Percentiles rank a stretch among this genome's conserved stretches.
Conservation (phyloP, 441 rosid genomes). For the Croton setiger region DNA sequence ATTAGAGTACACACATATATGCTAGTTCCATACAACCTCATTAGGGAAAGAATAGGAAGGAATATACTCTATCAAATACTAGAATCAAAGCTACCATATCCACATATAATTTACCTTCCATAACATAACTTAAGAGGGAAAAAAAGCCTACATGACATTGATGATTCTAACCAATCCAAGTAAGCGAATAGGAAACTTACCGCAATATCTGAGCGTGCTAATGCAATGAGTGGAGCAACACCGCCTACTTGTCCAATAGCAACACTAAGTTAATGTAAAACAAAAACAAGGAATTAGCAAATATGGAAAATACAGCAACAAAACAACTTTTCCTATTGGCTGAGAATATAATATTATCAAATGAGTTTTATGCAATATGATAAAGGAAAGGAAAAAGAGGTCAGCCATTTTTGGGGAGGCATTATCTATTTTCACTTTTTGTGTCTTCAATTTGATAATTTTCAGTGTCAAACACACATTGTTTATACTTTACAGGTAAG, state of each 20-base stretch:
- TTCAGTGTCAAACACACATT: not conserved
- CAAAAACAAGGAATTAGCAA: conserved; percentile 3
- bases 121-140: not conserved
- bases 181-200: conserved; percentile 27
- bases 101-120: too few species aligned
- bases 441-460: not conserved
- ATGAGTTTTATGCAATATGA: not conserved
- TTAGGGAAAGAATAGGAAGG: too few species aligned
- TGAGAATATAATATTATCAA: not conserved
- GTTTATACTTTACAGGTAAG: not conserved
- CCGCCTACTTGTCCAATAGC: conserved; percentile 59
- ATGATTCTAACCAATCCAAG: conserved; percentile 6
- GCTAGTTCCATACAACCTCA: too few species aligned
- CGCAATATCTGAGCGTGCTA: conserved; percentile 39
- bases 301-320: conserved; percentile 2
- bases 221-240: conserved; percentile 43
- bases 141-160: not conserved
- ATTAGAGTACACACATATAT: too few species aligned
- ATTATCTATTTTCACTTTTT: not conserved
- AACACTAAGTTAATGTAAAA: conserved; percentile 29
- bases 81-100: too few species aligned
- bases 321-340: conserved; percentile 3
- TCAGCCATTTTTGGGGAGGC: not conserved
- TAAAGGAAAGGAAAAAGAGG: not conserved
- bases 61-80: too few species aligned